Evolutionary conservation across 1,284 basidiomycete genomes (phyloP).

Genomic region (Baeospora myosura): DNA sequence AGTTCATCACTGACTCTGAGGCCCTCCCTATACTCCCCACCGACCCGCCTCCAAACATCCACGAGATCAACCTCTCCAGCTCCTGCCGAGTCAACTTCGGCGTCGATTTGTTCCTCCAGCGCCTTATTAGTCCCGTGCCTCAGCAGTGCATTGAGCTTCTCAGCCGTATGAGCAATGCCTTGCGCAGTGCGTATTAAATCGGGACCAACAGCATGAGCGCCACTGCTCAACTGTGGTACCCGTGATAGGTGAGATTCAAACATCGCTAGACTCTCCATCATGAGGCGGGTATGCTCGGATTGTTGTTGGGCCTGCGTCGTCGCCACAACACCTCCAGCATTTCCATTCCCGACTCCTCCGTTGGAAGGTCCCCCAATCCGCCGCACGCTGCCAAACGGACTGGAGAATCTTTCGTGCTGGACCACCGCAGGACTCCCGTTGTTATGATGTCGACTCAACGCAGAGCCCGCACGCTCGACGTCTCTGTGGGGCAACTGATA

Average conservation of each 20-base stretch:
- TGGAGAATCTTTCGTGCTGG: conserved; percentile 12
- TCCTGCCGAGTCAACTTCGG: conserved; percentile 47
- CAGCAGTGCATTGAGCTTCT: conserved; percentile 55
- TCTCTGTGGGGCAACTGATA: conserved; percentile 16
- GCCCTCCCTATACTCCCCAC: conserved; percentile 63
- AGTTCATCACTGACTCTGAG: conserved; percentile 68
- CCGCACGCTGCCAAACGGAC: conserved; percentile 24
- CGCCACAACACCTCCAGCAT: conserved; percentile 4
- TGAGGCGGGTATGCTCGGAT: conserved; percentile 54
- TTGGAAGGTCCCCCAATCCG: conserved; percentile 12
- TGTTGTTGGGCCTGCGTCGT: conserved; percentile 10
- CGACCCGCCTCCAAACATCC: conserved; percentile 60
- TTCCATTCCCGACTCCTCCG: too few relatives aligned
- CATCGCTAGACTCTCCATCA: conserved; percentile 60
- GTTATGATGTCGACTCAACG: conserved; percentile 16
- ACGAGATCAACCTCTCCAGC: conserved; percentile 31
- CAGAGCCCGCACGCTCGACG: conserved; percentile 16
- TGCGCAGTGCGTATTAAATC: conserved; percentile 56
- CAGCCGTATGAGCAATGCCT: conserved; percentile 54
- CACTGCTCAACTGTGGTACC: conserved; percentile 33
- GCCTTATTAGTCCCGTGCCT: conserved; percentile 47
- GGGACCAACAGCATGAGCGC: conserved; percentile 30
- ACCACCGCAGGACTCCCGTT: neutral
- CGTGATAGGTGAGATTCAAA: conserved; percentile 61
- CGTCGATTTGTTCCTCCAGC: conserved; percentile 63